phyloP scores from a whole-genome alignment of 805 yeast genomes.

The Dipodascus albidus region DNA sequence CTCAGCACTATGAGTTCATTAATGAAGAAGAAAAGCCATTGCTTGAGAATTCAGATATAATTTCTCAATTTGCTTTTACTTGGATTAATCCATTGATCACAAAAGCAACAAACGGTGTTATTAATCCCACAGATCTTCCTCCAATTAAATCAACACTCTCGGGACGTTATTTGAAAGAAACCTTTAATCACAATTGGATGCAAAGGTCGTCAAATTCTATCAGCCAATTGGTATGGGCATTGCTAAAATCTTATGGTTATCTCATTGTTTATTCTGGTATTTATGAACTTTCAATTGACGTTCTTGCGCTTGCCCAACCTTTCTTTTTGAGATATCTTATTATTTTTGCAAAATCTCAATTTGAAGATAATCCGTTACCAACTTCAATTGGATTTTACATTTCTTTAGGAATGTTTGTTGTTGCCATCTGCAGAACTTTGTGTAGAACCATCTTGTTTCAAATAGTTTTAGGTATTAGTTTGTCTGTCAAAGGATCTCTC shows the following conservation, averaged over 20 bases:
- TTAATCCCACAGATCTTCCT: constrained; percentile 27
- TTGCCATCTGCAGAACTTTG: constrained; percentile 68
- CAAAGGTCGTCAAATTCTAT: constrained; percentile 13
- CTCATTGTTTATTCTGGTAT: constrained; percentile 32
- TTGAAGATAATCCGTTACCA: constrained; percentile 31
- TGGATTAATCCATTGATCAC: constrained; percentile 54
- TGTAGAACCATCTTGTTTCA: constrained; percentile 64
- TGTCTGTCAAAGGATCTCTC: constrained; percentile 43
- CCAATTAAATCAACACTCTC: constrained; percentile 25
- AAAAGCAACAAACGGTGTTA: constrained; percentile 35
- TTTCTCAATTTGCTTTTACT: constrained; percentile 39
- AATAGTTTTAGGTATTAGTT: constrained; percentile 24
- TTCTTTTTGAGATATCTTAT: constrained; percentile 63
- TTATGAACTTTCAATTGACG: constrained; percentile 43
- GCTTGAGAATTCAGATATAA: constrained; percentile 36
- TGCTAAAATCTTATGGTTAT: constrained; percentile 31
- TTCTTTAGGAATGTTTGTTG: constrained; percentile 61
- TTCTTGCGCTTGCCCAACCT: constrained; percentile 76
- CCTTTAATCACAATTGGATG: constrained; percentile 15
- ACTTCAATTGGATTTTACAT: constrained; percentile 66
- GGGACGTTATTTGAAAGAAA: constrained; percentile 12
- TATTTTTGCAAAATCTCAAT: constrained; percentile 41
- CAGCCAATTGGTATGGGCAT: constrained; percentile 8
- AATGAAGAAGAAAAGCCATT: constrained; percentile 6
- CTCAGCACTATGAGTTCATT: background rate